Evolutionary conservation across 2,329 filamentous ascomycete genomes (phyloP).

Genomic region (Pseudofabraea citricarpa): DNA sequence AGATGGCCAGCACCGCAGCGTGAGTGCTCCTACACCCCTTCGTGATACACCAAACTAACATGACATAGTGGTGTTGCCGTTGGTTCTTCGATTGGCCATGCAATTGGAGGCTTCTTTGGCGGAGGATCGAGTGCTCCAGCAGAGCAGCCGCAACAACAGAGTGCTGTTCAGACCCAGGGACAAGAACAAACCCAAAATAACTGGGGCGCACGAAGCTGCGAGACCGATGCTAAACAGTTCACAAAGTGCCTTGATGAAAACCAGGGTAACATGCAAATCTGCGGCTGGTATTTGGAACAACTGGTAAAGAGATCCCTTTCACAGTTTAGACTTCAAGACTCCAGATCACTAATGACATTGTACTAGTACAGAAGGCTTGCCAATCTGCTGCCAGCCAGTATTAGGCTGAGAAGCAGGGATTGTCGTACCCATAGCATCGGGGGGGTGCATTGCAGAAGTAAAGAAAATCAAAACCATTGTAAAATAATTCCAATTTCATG

Average conservation of each 20-base stretch:
- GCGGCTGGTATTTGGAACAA: slow-evolving; percentile 97
- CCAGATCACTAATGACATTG: slow-evolving; percentile 22
- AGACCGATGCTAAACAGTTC: slow-evolving; percentile 76
- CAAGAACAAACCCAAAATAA: slow-evolving; percentile 47
- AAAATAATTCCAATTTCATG: neutral
- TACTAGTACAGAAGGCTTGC: slow-evolving; percentile 65
- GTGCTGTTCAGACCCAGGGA: slow-evolving; percentile 46
- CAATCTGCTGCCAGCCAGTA: slow-evolving; percentile 72
- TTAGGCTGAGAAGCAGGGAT: slow-evolving; percentile 42
- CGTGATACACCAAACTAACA: slow-evolving; percentile 17
- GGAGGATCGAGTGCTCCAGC: slow-evolving; percentile 60
- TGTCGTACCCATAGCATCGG: neutral
- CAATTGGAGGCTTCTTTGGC: slow-evolving; percentile 82
- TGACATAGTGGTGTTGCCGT: slow-evolving; percentile 82
- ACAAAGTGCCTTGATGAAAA: slow-evolving; percentile 97
- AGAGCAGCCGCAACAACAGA: slow-evolving; percentile 42
- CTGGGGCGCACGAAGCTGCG: slow-evolving; percentile 64
- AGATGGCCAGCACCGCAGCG: slow-evolving; percentile 98
- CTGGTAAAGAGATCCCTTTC: slow-evolving; percentile 42
- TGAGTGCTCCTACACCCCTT: slow-evolving; percentile 52
- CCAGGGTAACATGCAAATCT: slow-evolving; percentile 89
- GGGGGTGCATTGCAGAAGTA: neutral
- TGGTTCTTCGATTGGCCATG: slow-evolving; percentile 92
- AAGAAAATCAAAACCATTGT: neutral
- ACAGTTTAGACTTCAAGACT: neutral